Evolutionary conservation across 2,329 filamentous ascomycete genomes (phyloP).

Genomic region (Fusarium odoratissimum): DNA sequence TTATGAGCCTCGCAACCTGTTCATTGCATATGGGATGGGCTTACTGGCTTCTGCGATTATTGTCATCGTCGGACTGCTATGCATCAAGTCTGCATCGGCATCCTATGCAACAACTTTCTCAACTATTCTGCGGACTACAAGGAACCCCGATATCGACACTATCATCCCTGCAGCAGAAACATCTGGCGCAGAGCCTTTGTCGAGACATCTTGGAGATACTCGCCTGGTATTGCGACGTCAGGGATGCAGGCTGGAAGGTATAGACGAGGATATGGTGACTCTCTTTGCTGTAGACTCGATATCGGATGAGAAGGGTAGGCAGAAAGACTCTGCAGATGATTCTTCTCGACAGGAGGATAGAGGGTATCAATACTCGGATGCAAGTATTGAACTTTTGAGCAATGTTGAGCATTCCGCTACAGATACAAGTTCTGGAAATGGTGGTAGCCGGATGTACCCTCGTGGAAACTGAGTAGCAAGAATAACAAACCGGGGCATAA

Average conservation of each 20-base stretch:
- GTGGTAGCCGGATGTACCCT: fast-evolving
- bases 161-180: neutral
- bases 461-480: neutral
- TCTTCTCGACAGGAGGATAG: fast-evolving
- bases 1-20: constrained; percentile 16
- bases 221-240: neutral
- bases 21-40: constrained; percentile 4
- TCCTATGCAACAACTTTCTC: constrained; percentile 12
- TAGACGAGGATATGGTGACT: neutral
- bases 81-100: neutral
- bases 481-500: too few relatives aligned
- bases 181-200: constrained; percentile 2
- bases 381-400: neutral
- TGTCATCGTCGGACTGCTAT: neutral
- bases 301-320: fast-evolving
- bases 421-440: neutral
- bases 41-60: fast-evolving
- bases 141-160: constrained; percentile 6
- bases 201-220: neutral
- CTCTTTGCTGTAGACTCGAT: neutral
- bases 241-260: fast-evolving
- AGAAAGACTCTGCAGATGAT: neutral
- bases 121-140: constrained; percentile 11
- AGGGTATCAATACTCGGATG: neutral
- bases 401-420: fast-evolving